Conservation (phyloP, 2,329 filamentous ascomycete species). For the Trichothecium roseum region DNA sequence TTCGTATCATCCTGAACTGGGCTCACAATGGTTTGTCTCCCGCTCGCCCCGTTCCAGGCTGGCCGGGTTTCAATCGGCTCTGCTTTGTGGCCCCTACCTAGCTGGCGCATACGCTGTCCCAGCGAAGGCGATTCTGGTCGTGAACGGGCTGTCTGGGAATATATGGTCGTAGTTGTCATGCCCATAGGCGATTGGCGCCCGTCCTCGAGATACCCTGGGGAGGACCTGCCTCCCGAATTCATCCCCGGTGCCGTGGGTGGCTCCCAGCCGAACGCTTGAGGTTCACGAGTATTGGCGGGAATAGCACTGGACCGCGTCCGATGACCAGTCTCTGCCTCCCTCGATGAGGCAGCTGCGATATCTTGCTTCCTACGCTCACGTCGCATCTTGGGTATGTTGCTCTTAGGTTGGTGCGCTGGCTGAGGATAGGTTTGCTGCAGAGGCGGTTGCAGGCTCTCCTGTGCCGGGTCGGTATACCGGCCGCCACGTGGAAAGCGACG, state of each 20-base stretch:
- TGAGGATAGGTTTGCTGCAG: conserved; percentile 2
- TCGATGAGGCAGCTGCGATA: conserved; percentile 25
- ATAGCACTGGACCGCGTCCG: conserved; percentile 4
- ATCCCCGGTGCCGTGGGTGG: too few relatives aligned
- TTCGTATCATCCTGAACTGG: conserved; percentile 52
- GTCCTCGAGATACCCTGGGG: conserved; percentile 1
- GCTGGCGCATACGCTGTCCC: conserved; percentile 21
- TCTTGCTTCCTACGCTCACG: conserved; percentile 37
- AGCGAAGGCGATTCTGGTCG: conserved; percentile 16
- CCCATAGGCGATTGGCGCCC: conserved; percentile 4
- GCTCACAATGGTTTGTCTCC: conserved; percentile 52
- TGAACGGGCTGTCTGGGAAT: conserved; percentile 9
- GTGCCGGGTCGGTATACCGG: not conserved
- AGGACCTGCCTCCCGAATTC: not conserved
- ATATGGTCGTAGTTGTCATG: conserved; percentile 14
- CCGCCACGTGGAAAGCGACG: too few relatives aligned
- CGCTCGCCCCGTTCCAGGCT: conserved; percentile 65
- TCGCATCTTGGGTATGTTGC: conserved; percentile 42
- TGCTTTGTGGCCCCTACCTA: conserved; percentile 22
- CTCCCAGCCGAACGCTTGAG: too few relatives aligned
- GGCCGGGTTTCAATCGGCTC: conserved; percentile 34
- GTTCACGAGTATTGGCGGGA: too few relatives aligned
- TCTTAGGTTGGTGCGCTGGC: conserved; percentile 16
- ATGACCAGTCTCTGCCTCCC: conserved; percentile 17
- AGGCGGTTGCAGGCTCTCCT: not conserved